phyloP scores from a whole-genome alignment of 208 protist genomes.

The Acanthamoeba sp. region DNA sequence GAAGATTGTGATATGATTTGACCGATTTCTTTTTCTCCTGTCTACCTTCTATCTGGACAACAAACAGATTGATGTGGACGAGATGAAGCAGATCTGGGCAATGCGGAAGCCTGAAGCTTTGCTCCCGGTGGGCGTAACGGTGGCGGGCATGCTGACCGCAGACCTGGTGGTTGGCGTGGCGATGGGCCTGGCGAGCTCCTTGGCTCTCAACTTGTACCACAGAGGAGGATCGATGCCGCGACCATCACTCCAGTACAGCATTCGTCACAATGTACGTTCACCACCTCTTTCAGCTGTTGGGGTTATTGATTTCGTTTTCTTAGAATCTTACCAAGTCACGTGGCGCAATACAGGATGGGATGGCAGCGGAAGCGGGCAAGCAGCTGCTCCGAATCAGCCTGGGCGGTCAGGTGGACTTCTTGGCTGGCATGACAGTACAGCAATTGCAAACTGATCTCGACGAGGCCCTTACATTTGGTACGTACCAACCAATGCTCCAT shows the following conservation, averaged over 20 bases:
- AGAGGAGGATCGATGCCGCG: background rate
- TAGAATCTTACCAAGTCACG: background rate
- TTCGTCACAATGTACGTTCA: background rate
- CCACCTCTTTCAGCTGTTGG: background rate
- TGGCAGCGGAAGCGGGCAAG: background rate
- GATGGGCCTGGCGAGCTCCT: background rate
- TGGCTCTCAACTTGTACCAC: background rate
- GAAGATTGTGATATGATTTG: too few relatives aligned
- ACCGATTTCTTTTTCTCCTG: background rate
- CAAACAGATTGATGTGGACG: background rate
- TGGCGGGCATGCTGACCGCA: slow-evolving; percentile 11
- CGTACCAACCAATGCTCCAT: background rate
- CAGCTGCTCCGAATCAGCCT: background rate
- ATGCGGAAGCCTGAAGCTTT: slow-evolving; percentile 1
- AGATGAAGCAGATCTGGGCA: slow-evolving; percentile 35
- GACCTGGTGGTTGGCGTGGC: background rate
- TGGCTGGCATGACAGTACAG: background rate
- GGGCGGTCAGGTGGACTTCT: slow-evolving; percentile 38
- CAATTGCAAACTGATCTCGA: background rate
- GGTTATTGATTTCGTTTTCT: background rate
- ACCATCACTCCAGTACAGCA: background rate
- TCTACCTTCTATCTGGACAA: background rate
- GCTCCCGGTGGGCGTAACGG: background rate
- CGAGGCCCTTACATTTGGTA: background rate
- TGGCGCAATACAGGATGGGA: background rate